Percentiles rank a stretch among this genome's conserved stretches.
Conservation (phyloP, 768 basidiomycete species). For the Serpula lacrymans region DNA sequence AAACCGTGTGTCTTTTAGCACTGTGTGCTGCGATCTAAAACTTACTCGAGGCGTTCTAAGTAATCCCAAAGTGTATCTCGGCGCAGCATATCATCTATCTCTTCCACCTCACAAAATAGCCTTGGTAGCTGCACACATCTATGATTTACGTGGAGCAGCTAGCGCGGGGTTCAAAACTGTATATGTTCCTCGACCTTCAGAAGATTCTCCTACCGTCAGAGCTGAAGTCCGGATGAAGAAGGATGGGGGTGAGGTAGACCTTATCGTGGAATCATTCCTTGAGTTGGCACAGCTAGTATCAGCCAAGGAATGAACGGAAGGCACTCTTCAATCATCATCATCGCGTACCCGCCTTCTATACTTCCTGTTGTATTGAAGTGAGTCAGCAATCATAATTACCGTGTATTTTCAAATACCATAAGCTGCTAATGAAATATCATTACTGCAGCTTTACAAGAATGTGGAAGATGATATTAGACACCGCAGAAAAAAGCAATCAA, state of each 20-base stretch:
- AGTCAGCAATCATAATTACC: too few relatives aligned
- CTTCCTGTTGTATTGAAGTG: too few relatives aligned
- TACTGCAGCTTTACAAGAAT: too few relatives aligned
- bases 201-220: constrained; percentile 32
- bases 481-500: too few relatives aligned
- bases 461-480: too few relatives aligned
- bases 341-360: too few relatives aligned
- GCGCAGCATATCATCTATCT: constrained; percentile 45
- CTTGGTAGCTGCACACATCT: constrained; percentile 64
- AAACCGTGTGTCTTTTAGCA: constrained; percentile 53
- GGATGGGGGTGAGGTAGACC: constrained; percentile 58
- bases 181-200: constrained; percentile 50
- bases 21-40: too few relatives aligned
- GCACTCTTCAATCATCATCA: too few relatives aligned
- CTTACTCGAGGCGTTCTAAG: too few relatives aligned
- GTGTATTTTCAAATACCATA: too few relatives aligned
- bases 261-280: constrained; percentile 47
- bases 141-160: constrained; percentile 54
- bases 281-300: constrained; percentile 41
- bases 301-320: constrained; percentile 4
- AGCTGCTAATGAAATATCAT: too few relatives aligned
- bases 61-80: constrained; percentile 49
- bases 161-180: constrained; percentile 53
- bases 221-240: constrained; percentile 38
- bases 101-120: constrained; percentile 45